Evolutionary conservation across 1,284 basidiomycete genomes (phyloP), one percentile per base, ranked within the genome.

Genomic region (Schizophyllum amplum): DNA sequence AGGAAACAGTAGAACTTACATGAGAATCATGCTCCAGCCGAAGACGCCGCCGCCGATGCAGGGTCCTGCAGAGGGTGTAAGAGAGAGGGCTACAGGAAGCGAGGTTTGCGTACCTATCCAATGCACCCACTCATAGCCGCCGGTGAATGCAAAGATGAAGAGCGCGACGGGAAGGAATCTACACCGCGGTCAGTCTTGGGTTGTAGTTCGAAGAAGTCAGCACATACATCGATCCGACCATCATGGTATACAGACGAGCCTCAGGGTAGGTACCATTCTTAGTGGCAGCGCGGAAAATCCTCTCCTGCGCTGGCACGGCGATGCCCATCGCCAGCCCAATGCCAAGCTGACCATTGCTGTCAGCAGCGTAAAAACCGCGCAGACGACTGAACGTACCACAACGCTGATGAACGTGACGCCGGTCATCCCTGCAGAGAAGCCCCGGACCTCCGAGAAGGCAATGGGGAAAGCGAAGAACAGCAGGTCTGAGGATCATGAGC

Each of bases 331-430:
- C 72, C 15, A 61, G 17, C 1, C 70, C 60, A 20, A 78, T 72
- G 17, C 70, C 71, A 50, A 72, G 62, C 70, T 77, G 66, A 20
- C 20, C 48, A 33, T 15, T 66, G 60, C 5, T 61, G n/a, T n/a
- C 17, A 23, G 22, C 20, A 49, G 5, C 47, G n/a, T n/a, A 5
- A 5, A 5, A n/a, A 20, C 47, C 5, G n/a, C 47, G n/a, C 47
- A n/a, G 17, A n/a, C 5, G 13, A 20, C 51, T 15, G 47, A 47
- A 63, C 67, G 57, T 69, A 70, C 71, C 70, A 67, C 78, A 55
- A 82, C 76, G 56, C 77, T 77, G 60, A 81, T 69, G 61, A 82
- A 80, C 7, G 80, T 72, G 15, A 79, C 71, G 9, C 79, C 78
- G 9, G 72, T 72, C 57, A 79, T 70, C 51, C 75, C 76, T 3